phyloP scores from a whole-genome alignment of 148 eudicot genomes.

The Salicornia ramosissima region DNA sequence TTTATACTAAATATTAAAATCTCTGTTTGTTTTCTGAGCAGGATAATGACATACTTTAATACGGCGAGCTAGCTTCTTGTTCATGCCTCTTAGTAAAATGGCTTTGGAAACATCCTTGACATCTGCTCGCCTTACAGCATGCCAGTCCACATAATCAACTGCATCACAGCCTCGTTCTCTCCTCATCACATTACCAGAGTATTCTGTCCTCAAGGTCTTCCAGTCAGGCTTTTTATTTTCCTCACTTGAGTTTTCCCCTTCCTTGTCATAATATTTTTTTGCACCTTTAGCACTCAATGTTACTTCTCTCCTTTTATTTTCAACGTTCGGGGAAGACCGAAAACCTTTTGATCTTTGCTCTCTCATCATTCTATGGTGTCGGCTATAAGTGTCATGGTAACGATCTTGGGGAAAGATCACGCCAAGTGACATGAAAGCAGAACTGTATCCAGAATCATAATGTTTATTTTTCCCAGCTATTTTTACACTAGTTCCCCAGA shows the following conservation, averaged over 20 bases:
- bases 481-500: too few relatives aligned
- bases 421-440: slow-evolving; percentile 40
- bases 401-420: slow-evolving; percentile 28
- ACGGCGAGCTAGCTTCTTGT: slow-evolving; percentile 32
- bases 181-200: slow-evolving; percentile 11
- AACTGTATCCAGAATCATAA: slow-evolving; percentile 20
- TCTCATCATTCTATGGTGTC: slow-evolving; percentile 24
- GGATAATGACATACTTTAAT: slow-evolving; percentile 30
- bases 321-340: not conserved
- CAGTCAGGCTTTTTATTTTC: slow-evolving; percentile 17
- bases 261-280: not conserved
- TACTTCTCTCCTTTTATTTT: not conserved
- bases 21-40: too few relatives aligned
- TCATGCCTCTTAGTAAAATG: slow-evolving; percentile 38
- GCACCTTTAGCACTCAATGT: slow-evolving; percentile 1
- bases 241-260: slow-evolving; percentile 1
- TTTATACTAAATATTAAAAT: too few relatives aligned
- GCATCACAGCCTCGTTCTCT: slow-evolving; percentile 7
- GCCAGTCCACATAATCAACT: slow-evolving; percentile 39
- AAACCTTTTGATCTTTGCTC: slow-evolving; percentile 14
- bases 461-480: not conserved
- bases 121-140: slow-evolving; percentile 29
- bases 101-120: slow-evolving; percentile 28
- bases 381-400: slow-evolving; percentile 9
- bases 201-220: slow-evolving; percentile 14